These are phyloP conservation scores for Saccharata proteae DNA, from an alignment of 2,329 filamentous ascomycete genomes.

Conservation along the genomic window DNA sequence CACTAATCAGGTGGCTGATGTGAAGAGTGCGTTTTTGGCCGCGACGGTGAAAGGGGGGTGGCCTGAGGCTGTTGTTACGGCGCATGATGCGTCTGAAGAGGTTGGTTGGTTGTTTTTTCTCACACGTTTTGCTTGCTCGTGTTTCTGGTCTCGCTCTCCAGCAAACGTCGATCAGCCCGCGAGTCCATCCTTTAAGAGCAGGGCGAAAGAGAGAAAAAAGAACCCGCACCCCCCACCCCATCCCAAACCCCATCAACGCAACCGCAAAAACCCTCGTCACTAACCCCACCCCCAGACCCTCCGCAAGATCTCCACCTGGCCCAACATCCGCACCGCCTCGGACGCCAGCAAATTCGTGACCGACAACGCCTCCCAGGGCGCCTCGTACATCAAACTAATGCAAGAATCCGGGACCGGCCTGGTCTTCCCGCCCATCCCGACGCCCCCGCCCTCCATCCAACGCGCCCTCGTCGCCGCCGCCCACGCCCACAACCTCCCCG, in stretches of 20 bases:
- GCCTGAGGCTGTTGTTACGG: slow-evolving; percentile 34
- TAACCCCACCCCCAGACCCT: slow-evolving; percentile 22
- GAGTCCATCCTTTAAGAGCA: too few relatives aligned
- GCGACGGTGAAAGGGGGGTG: slow-evolving; percentile 42
- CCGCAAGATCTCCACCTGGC: slow-evolving; percentile 34
- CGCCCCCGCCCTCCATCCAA: slow-evolving; percentile 34
- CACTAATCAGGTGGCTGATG: slow-evolving; percentile 29
- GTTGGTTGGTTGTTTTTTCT: background rate
- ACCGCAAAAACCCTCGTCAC: too few relatives aligned
- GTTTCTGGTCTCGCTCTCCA: slow-evolving; percentile 1
- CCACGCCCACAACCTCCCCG: slow-evolving; percentile 22
- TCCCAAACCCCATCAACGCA: too few relatives aligned
- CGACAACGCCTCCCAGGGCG: slow-evolving; percentile 27
- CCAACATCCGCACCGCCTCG: slow-evolving; percentile 29
- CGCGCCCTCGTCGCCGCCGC: slow-evolving; percentile 31
- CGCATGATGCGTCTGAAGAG: slow-evolving; percentile 21
- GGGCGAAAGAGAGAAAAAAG: too few relatives aligned
- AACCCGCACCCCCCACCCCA: too few relatives aligned
- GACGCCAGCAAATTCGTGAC: slow-evolving; percentile 32
- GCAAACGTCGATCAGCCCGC: slow-evolving; percentile 1
- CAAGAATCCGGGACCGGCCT: slow-evolving; percentile 35
- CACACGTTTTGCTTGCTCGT: background rate
- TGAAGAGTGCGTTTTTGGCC: slow-evolving; percentile 37
- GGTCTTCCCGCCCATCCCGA: slow-evolving; percentile 19
- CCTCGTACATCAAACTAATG: slow-evolving; percentile 41